phyloP scores from a whole-genome alignment of 1,139 yeast genomes.

The Debaryomyces psychrophilus region DNA sequence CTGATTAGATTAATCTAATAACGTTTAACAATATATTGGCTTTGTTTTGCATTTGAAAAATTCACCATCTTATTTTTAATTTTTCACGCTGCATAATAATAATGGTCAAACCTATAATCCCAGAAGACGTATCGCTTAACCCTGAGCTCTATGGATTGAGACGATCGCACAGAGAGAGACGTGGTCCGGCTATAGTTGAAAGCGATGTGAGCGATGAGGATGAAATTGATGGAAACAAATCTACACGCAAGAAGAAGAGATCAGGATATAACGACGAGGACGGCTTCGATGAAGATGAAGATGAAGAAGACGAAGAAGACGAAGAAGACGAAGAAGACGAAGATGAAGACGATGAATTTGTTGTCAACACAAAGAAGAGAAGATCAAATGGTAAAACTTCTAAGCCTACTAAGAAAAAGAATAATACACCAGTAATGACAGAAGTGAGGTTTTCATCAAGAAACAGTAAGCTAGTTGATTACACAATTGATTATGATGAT shows the following conservation, averaged over 20 bases:
- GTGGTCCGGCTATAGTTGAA: slow-evolving; percentile 42
- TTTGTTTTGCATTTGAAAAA: not conserved
- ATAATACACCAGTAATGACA: slow-evolving; percentile 23
- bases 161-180: slow-evolving; percentile 76
- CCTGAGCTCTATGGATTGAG: slow-evolving; percentile 94
- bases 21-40: not conserved
- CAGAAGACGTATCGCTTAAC: slow-evolving; percentile 55
- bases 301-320: slow-evolving; percentile 32
- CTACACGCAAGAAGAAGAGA: slow-evolving; percentile 11
- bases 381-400: slow-evolving; percentile 19
- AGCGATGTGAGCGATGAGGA: slow-evolving; percentile 45
- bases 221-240: slow-evolving; percentile 17
- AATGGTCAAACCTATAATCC: slow-evolving; percentile 27
- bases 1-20: not conserved
- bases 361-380: slow-evolving; percentile 22
- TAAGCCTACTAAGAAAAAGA: slow-evolving; percentile 16
- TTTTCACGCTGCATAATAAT: slow-evolving; percentile 6
- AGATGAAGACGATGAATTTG: slow-evolving; percentile 35
- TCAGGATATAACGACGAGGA: slow-evolving; percentile 20
- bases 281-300: slow-evolving; percentile 30
- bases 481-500: slow-evolving; percentile 72
- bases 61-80: not conserved
- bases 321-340: slow-evolving; percentile 33
- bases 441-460: slow-evolving; percentile 79
- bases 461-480: slow-evolving; percentile 70